These are phyloP conservation scores for Keithomyces neogunnii DNA, from an alignment of 2,329 filamentous ascomycete genomes.

Conservation along the genomic window DNA sequence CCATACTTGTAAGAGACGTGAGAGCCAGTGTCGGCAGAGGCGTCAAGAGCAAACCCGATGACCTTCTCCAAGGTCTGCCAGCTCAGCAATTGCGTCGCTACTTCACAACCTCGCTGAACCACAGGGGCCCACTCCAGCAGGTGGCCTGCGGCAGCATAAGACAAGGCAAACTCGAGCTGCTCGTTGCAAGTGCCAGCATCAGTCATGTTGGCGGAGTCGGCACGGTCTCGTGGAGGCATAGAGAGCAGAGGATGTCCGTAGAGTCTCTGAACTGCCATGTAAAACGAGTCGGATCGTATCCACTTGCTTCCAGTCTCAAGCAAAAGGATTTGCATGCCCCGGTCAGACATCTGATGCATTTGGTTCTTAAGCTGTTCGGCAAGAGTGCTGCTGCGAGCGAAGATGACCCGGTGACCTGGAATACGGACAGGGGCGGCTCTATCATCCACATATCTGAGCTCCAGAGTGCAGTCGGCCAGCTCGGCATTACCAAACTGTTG, in stretches of 20 bases:
- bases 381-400: conserved; percentile 39
- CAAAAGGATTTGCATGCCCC: conserved; percentile 20
- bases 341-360: conserved; percentile 19
- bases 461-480: conserved; percentile 36
- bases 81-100: conserved; percentile 47
- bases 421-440: conserved; percentile 32
- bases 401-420: conserved; percentile 45
- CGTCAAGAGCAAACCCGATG: conserved; percentile 48
- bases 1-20: conserved; percentile 42
- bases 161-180: conserved; percentile 48
- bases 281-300: conserved; percentile 47
- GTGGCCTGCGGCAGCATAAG: conserved; percentile 56
- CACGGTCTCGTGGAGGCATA: conserved; percentile 18
- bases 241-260: conserved; percentile 45
- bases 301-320: conserved; percentile 44
- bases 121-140: conserved; percentile 48
- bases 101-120: conserved; percentile 47
- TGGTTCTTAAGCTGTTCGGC: conserved; percentile 18
- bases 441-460: conserved; percentile 35
- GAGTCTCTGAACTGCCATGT: conserved; percentile 46
- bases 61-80: conserved; percentile 56
- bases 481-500: conserved; percentile 24
- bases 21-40: conserved; percentile 23
- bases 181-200: conserved; percentile 31
- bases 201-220: conserved; percentile 21